Base-by-base conservation (phyloP, 148 eudicot species). In the Gaultheria prostrata region DNA sequence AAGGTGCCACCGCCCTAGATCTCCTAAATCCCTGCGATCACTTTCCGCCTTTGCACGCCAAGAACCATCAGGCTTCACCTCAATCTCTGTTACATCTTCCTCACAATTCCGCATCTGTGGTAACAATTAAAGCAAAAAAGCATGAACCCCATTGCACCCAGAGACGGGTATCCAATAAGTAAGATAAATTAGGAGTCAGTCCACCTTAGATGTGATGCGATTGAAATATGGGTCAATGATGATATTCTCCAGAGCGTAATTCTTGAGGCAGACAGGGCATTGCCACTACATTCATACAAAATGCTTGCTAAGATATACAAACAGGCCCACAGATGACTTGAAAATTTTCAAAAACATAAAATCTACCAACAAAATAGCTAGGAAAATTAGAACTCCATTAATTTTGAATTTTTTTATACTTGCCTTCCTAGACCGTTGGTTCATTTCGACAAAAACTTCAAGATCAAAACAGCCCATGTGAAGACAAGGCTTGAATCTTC, bases 191-290 rank as follows among this genome's bases (percentile, higher is more conserved):
- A 8, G 30, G 71, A 76, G 59, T 13, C 21, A 2, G 1, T 78
- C 81, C 90, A 97, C 99, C 97, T 90, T 86, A 74, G 89, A 85
- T 56, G 98, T 91, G 82, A 97, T 93, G 86, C 94, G 92, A 86
- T 94, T 97, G 82, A 97, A 97, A 86, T 94, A 97, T 32, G 99
- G 98, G 84, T 97, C 99, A 57, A 97, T 89, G 83, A 97, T 90
- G 81, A 97, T 78, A 84, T 91, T 83, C 89, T 97, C 98, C 90
- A 93, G 82, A 70, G 97, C 84, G 84, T 92, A 97, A 85, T 97
- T 97, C 92, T 94, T 97, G 79, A 97, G 91, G 88, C 99, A 97
- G 79, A 92, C 89, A 76, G 99, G 99, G 85, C 99, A 97, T 80
- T 97, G 97, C 97, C 97, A 93, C 97, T 93, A 91, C 86, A 93